Percentiles rank a stretch among this genome's conserved stretches.
These are phyloP conservation scores for Solanum megistacrolobum DNA, from an alignment of 257 asterid species.

Conservation along the genomic window DNA sequence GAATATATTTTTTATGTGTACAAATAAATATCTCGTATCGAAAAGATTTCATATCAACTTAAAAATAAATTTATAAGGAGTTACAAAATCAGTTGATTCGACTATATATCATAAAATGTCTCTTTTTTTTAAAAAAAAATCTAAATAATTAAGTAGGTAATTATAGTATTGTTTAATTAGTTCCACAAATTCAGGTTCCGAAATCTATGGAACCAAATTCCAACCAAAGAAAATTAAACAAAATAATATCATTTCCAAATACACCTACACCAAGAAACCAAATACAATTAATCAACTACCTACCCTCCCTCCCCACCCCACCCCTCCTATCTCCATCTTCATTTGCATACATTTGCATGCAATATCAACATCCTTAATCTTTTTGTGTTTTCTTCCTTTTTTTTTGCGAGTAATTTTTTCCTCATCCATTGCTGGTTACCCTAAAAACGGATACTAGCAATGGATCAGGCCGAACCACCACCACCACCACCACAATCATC, in stretches of 20 bases:
- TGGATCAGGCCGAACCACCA: not conserved
- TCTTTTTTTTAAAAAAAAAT: too few species aligned
- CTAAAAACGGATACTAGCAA: not conserved
- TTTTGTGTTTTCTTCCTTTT: not conserved
- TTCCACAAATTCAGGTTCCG: not conserved
- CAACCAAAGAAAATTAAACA: not conserved
- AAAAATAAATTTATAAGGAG: not conserved
- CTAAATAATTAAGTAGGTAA: not conserved
- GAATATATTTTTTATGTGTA: too few species aligned
- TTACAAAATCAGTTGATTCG: not conserved
- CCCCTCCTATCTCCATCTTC: not conserved
- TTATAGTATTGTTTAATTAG: not conserved
- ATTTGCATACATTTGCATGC: constrained; percentile 1
- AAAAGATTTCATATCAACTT: not conserved
- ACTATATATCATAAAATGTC: not conserved
- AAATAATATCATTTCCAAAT: not conserved
- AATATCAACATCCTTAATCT: not conserved
- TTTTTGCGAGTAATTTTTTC: not conserved
- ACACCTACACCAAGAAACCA: not conserved
- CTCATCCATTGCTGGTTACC: not conserved
- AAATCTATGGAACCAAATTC: not conserved
- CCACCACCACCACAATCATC: not conserved
- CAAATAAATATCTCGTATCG: not conserved
- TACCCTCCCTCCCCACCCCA: not conserved
- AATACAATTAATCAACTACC: not conserved